These are phyloP conservation scores for Tetrapisispora taiwanensis DNA, from an alignment of 805 yeast species.

Conservation along the genomic window DNA sequence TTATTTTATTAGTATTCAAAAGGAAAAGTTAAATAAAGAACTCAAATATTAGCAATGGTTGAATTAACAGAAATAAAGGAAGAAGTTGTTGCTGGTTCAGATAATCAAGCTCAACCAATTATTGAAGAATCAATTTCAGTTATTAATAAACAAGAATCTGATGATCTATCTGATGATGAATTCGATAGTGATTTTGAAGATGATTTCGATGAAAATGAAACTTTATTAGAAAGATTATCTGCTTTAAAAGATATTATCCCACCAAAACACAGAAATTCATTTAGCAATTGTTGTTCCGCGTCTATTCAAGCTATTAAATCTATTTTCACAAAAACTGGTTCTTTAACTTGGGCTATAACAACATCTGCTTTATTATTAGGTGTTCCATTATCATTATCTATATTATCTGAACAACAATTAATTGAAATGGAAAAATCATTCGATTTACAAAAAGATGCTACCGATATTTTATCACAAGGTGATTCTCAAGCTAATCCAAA, in stretches of 20 bases:
- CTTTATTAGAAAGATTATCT: slow-evolving; percentile 72
- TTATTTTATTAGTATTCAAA: no score
- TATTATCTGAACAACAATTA: slow-evolving; percentile 86
- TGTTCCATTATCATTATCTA: slow-evolving; percentile 83
- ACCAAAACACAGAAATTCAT: slow-evolving; percentile 63
- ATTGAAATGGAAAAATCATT: slow-evolving; percentile 90
- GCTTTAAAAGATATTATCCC: slow-evolving; percentile 90
- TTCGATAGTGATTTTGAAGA: slow-evolving; percentile 40
- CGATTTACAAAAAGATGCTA: slow-evolving; percentile 68
- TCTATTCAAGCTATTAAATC: slow-evolving; percentile 34
- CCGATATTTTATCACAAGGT: slow-evolving; percentile 63
- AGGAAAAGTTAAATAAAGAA: no score
- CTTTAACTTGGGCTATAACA: slow-evolving; percentile 73
- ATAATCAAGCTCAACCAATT: slow-evolving; percentile 34
- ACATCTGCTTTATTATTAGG: slow-evolving; percentile 80
- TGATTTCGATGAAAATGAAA: slow-evolving; percentile 77
- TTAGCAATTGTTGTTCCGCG: slow-evolving; percentile 28
- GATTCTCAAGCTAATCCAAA: slow-evolving; percentile 37
- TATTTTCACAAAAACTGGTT: slow-evolving; percentile 55
- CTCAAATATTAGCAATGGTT: slow-evolving; percentile 18
- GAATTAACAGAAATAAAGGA: slow-evolving; percentile 29
- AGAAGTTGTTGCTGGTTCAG: slow-evolving; percentile 15
- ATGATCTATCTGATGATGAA: slow-evolving; percentile 32
- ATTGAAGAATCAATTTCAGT: slow-evolving; percentile 42
- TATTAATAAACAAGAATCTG: slow-evolving; percentile 17